phyloP scores from a whole-genome alignment of 495 filamentous ascomycete genomes.

The Cudoniella acicularis region DNA sequence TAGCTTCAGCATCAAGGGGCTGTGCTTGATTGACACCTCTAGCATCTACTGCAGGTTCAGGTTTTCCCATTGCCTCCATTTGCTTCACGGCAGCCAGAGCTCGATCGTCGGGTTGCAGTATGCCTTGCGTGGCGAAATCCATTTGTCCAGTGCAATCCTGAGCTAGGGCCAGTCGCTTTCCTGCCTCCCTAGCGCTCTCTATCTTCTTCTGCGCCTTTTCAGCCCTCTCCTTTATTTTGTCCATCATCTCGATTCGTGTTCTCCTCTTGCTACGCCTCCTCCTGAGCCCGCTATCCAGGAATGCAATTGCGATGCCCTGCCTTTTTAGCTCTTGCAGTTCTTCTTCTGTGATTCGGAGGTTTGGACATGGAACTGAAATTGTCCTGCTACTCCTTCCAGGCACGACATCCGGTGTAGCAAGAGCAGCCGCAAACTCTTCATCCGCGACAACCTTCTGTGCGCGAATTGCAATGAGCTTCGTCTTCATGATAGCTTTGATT shows the following conservation, averaged over 20 bases:
- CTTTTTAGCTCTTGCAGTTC: conserved; percentile 4
- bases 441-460: conserved; percentile 44
- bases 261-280: conserved; percentile 2
- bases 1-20: no score
- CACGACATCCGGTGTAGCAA: conserved; percentile 41
- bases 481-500: conserved; percentile 77
- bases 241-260: conserved; percentile 9
- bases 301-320: neutral
- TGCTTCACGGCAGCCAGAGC: no score
- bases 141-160: no score
- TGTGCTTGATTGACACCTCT: neutral
- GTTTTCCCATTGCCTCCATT: no score
- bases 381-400: neutral
- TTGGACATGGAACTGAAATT: conserved; percentile 29
- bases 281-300: neutral
- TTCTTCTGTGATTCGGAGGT: conserved; percentile 28
- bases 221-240: neutral
- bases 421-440: conserved; percentile 42
- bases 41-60: no score
- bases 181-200: no score
- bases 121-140: no score
- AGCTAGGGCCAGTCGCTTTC: no score
- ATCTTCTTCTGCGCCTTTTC: conserved; percentile 9
- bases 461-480: conserved; percentile 62
- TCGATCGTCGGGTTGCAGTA: no score